Evolutionary conservation across 108 stramenopile species (phyloP), one percentile per base, ranked within the genome.

Genomic region (Nitzschia inconspicua): DNA sequence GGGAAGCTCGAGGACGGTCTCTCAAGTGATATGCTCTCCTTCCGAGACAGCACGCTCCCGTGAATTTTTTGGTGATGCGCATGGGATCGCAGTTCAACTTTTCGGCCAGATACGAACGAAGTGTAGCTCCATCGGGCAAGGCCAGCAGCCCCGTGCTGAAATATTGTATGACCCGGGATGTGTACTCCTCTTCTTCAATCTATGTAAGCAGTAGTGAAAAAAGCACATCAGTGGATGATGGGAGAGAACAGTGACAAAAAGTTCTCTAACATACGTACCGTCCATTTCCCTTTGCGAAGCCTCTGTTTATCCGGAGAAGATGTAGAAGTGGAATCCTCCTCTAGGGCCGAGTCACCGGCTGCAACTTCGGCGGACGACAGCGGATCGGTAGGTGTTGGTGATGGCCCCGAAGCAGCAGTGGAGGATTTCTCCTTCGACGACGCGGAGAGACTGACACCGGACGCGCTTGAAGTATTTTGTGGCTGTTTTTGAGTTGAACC

Each of bases 11-110:
- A 24, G 83, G 65, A 3, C 76, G 70, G 50, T 88, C 81, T 27
- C 77, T 73, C 31, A 86, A 63, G 49, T 89, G 78, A 48, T 79
- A 86, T 13, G 83, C 87, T 34, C 87, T 70, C 56, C 93, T 85
- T 13, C 95, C 95, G 9, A 98, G 77, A 62, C 94, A 95, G 27
- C 89, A 75, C 24, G 94, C 89, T 6, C 97, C 97, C 8, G 94
- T 87, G 61, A 85, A 97, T 70, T 98, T 98, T 71, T 98, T 98
- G 20, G 97, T 97, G 65, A 98, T 97, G 2, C 97, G 76, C 96
- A 97, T 97, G 3, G 97, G 97, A 68, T 97, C 94, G 63, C 97
- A 98, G 46, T 90, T 81, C 10, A 98, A 79, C 74, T 95, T 95
- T 49, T 96, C 88, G 22, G 97, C 95, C n/a, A 98, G 76, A 58